Percentiles rank a stretch among this genome's conserved stretches.
phyloP scores from a whole-genome alignment of 164 flowering plant species.

The Liriodendron chinense region DNA sequence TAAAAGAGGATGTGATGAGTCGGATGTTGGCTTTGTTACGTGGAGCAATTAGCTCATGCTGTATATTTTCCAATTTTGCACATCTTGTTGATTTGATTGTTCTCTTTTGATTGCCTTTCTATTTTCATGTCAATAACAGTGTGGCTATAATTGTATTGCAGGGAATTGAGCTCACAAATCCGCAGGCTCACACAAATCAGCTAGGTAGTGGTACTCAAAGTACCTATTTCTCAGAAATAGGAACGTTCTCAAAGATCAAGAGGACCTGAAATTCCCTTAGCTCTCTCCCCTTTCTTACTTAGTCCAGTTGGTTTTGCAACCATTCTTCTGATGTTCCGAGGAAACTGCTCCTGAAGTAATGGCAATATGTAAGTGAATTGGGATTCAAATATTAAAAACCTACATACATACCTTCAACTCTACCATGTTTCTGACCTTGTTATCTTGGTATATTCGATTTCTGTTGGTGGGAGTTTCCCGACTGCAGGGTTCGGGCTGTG shows the following conservation, averaged over 20 bases:
- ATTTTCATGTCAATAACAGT: background rate
- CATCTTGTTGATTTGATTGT: background rate
- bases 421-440: slow-evolving; percentile 2
- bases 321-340: background rate
- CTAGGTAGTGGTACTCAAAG: slow-evolving; percentile 95
- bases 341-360: background rate
- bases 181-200: slow-evolving; percentile 79
- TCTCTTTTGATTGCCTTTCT: background rate
- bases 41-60: no score
- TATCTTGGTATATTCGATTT: background rate
- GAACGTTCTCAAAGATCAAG: slow-evolving; percentile 93
- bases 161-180: slow-evolving; percentile 94
- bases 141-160: slow-evolving; percentile 22
- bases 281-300: background rate
- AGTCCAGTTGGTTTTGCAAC: background rate
- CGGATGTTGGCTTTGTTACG: no score
- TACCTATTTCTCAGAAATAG: slow-evolving; percentile 94
- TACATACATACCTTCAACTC: background rate
- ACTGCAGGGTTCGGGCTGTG: background rate
- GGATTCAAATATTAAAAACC: background rate
- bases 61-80: no score
- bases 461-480: background rate
- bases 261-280: slow-evolving; percentile 33
- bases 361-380: background rate
- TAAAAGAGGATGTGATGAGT: no score